Evolutionary conservation across 2,329 filamentous ascomycete species (phyloP), one percentile per base, ranked within the genome.

Genomic region (Exophiala lecanii-corni): DNA sequence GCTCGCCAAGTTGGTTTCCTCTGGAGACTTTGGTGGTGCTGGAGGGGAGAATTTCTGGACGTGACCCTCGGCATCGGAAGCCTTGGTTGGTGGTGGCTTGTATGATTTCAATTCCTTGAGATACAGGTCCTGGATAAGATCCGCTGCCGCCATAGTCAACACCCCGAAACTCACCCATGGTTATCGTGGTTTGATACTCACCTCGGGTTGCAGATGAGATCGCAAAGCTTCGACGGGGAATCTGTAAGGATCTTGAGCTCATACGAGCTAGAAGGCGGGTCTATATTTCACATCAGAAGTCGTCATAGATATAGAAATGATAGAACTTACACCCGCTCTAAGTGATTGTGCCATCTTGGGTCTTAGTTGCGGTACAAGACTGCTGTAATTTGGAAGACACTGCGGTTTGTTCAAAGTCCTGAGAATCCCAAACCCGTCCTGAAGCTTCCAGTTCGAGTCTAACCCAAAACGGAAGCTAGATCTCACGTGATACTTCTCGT

Each of bases 121-220:
- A 78, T 98, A 98, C 64, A 98, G 80, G 67, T 97, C 91, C 73
- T 97, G 92, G 60, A 98, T 87, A 62, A 95, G 81, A 70, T 98
- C 92, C 81, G 87, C 92, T 97, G 64, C 26, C 54, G 17, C 5
- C 21, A 36, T 5, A 16, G 20, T 41, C 16, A 34, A 9, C 19
- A 25, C 34, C 28, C 26, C 9, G 10, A 16, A 9, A 12, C 12
- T 23, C 9, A 32, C 9, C 33, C 13, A 21, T n/a, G n/a, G n/a
- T n/a, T n/a, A n/a, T n/a, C n/a, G n/a, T n/a, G n/a, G n/a, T n/a
- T n/a, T n/a, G n/a, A 61, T 58, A 68, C 65, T 62, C 73, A 81
- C 79, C 73, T 64, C 78, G 74, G 62, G 75, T 68, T 57, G 75
- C 72, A 54, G 79, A 75, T 55, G 74, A 74, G 68, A 81, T 72